These are phyloP conservation scores for Trifolium subterraneum DNA, from an alignment of 306 rosid species.

Conservation along the genomic window DNA sequence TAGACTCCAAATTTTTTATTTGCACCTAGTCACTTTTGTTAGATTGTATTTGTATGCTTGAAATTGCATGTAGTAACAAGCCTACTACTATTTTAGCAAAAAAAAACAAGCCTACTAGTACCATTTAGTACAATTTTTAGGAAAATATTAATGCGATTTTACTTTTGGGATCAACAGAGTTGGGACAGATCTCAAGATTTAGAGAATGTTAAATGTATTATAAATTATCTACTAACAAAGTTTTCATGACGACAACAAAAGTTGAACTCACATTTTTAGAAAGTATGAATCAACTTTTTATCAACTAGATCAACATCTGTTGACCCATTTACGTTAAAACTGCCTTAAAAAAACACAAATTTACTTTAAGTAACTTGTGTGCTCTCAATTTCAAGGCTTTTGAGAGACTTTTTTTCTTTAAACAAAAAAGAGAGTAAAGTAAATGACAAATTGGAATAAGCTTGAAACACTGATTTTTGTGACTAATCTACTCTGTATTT, in stretches of 20 bases:
- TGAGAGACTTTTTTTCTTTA: too few relatives aligned
- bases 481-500: background rate
- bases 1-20: background rate
- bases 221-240: too few relatives aligned
- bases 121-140: conserved; percentile 20
- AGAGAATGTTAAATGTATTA: too few relatives aligned
- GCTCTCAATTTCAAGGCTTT: conserved; percentile 10
- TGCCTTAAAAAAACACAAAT: too few relatives aligned
- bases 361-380: conserved; percentile 22
- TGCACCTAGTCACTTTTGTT: conserved; percentile 9
- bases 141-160: background rate
- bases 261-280: background rate
- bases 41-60: conserved; percentile 7
- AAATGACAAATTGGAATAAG: too few relatives aligned
- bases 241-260: too few relatives aligned
- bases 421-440: too few relatives aligned
- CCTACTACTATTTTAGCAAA: too few relatives aligned
- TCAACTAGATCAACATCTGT: too few relatives aligned
- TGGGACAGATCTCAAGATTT: too few relatives aligned
- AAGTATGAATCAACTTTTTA: too few relatives aligned
- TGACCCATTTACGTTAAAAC: background rate
- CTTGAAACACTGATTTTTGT: background rate
- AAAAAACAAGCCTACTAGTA: conserved; percentile 7
- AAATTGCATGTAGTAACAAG: conserved; percentile 19
- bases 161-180: background rate